Percentiles rank a stretch among this genome's conserved stretches.
Evolutionary conservation across 257 asterid genomes (phyloP).

Genomic region (Knoxia roxburghii): DNA sequence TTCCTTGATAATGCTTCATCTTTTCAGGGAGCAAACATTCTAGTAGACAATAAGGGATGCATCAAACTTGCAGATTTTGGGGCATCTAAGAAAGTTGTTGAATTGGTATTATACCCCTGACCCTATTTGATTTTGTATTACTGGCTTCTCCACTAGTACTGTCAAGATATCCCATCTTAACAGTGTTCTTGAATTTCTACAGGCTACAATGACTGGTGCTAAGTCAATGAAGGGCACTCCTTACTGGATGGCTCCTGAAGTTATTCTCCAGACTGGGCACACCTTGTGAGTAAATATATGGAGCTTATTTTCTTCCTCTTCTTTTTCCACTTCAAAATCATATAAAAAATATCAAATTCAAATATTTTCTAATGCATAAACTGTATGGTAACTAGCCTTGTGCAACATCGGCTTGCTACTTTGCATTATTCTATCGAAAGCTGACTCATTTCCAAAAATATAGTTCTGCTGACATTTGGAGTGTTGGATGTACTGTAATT

Average conservation of each 20-base stretch:
- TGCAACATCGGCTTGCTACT: background rate
- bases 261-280: slow-evolving; percentile 97
- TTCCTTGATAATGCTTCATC: slow-evolving; percentile 4
- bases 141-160: slow-evolving; percentile 7
- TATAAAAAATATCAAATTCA: background rate
- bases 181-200: slow-evolving; percentile 26
- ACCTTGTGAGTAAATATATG: slow-evolving; percentile 71
- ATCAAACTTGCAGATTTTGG: slow-evolving; percentile 99
- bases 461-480: slow-evolving; percentile 99
- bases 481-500: slow-evolving; percentile 97
- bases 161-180: slow-evolving; percentile 21
- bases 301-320: slow-evolving; percentile 9
- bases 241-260: slow-evolving; percentile 99
- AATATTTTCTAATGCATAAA: background rate
- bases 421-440: background rate
- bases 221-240: slow-evolving; percentile 99
- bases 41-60: slow-evolving; percentile 95
- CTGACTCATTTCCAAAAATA: slow-evolving; percentile 4
- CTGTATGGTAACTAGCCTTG: background rate
- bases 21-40: slow-evolving; percentile 93
- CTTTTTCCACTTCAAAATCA: background rate
- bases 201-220: slow-evolving; percentile 98
- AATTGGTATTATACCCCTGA: slow-evolving; percentile 51
- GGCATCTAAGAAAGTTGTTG: slow-evolving; percentile 99
- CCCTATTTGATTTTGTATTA: slow-evolving; percentile 4